phyloP scores from a whole-genome alignment of 176 grass and related monocot species.

The Phoenix roebelenii region DNA sequence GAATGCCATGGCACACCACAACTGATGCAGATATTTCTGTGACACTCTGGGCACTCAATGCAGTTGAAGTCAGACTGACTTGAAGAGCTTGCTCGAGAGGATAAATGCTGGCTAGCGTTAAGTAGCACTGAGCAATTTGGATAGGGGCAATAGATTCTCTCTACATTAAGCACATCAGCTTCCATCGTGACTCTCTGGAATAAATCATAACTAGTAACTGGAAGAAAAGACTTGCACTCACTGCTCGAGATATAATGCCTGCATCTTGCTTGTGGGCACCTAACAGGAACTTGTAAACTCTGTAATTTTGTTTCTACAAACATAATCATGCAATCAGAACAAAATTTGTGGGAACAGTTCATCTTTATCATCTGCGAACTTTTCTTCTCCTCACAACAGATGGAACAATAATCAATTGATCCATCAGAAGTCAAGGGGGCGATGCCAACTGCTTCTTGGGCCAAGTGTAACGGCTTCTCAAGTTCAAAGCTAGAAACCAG shows the following conservation, averaged over 20 bases:
- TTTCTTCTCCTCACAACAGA: constrained; percentile 55
- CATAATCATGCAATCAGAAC: constrained; percentile 42
- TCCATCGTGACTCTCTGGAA: constrained; percentile 34
- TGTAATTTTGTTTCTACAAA: constrained; percentile 47
- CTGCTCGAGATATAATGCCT: constrained; percentile 50
- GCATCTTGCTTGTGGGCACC: constrained; percentile 56
- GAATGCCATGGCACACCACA: constrained; percentile 83
- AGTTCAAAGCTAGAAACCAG: constrained; percentile 78
- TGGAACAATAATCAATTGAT: constrained; percentile 30
- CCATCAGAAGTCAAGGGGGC: constrained; percentile 35
- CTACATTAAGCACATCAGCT: constrained; percentile 27
- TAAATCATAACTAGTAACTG: constrained; percentile 44
- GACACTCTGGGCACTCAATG: constrained; percentile 70
- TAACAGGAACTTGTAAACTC: constrained; percentile 35
- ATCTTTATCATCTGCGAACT: constrained; percentile 53
- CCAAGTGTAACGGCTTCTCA: constrained; percentile 64
- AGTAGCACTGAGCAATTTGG: constrained; percentile 60
- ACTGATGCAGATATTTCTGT: constrained; percentile 75
- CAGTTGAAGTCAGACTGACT: constrained; percentile 51
- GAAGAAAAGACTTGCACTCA: constrained; percentile 61
- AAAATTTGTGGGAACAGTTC: constrained; percentile 62
- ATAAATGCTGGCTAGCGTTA: constrained; percentile 51
- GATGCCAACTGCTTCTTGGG: constrained; percentile 89
- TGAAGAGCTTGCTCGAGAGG: constrained; percentile 58
- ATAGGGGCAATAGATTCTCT: constrained; percentile 76